Evolutionary conservation across 176 grass and related monocot genomes (phyloP), one percentile per base, ranked within the genome.

Genomic region (Carex parvula): DNA sequence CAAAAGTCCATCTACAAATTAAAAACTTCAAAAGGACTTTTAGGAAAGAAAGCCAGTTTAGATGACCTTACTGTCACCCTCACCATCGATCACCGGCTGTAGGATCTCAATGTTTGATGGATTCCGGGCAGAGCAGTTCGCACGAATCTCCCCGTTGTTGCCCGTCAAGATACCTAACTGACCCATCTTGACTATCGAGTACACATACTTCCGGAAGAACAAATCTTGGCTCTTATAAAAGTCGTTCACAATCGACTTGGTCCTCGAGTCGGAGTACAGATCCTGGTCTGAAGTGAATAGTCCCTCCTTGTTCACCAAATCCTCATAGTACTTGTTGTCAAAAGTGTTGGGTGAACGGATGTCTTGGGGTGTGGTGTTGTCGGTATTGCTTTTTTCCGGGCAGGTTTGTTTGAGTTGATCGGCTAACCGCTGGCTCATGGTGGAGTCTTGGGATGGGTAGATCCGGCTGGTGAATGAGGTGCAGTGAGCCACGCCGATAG

Each of bases 231-330:
- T 73, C 1, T 33, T 17, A 11, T 90, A 90, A n/a, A 95, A 95
- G 8, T 10, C 35, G 3, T 4, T 3, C 30, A 92, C 93, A 6
- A 74, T 12, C 0, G 74, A 9, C 26, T 15, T 86, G 12, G 88
- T 95, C 6, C 18, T 70, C 5, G n/a, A 3, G 89, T 95, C 26
- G 35, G 14, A 59, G 61, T 75, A 62, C 35, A 95, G 12, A 42
- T 88, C 87, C 85, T 95, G 93, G 89, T 95, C 93, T 41, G 93
- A 95, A n/a, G 90, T 92, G 89, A 95, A 95, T 52, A 95, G 82
- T 0, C 90, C 93, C 80, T 95, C 2, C 1, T 80, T 30, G 88
- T 95, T 90, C 0, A 86, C 1, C 82, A 95, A 87, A 83, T 90
- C 88, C 5, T 89, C 68, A 81, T 92, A 95, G 88, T 95, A 95